phyloP scores from a whole-genome alignment of 371 early-diverging fungal species.

The Rhizopus microsporus region DNA sequence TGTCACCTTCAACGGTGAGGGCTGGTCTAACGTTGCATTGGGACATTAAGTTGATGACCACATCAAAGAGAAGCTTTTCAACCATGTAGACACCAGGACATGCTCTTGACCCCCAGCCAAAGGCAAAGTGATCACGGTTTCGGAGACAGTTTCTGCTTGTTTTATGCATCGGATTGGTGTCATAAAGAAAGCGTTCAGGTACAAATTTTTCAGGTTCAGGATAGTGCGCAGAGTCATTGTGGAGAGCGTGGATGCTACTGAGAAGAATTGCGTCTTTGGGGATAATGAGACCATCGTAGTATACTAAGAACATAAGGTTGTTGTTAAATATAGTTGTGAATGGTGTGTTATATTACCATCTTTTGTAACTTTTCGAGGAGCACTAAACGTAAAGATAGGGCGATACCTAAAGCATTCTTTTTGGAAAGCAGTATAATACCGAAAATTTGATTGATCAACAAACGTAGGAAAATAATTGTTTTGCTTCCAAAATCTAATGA shows the following conservation, averaged over 20 bases:
- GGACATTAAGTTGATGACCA: too few relatives aligned
- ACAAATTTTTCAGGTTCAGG: conserved; percentile 24
- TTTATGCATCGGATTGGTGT: conserved; percentile 11
- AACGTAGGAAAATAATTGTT: conserved; percentile 21
- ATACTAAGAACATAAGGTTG: conserved; percentile 3
- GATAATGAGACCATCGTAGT: conserved; percentile 20
- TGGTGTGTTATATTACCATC: conserved; percentile 26
- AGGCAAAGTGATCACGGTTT: conserved; percentile 13
- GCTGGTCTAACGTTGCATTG: too few relatives aligned
- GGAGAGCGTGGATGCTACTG: conserved; percentile 15
- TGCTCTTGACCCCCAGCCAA: conserved; percentile 22
- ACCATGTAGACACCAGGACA: conserved; percentile 29
- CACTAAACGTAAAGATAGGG: conserved; percentile 25
- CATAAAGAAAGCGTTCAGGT: conserved; percentile 27
- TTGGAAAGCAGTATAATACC: conserved; percentile 27
- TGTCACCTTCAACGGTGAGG: too few relatives aligned
- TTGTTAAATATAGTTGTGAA: conserved; percentile 3
- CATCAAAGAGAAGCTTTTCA: background rate
- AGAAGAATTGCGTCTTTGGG: conserved; percentile 17
- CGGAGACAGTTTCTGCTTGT: conserved; percentile 7
- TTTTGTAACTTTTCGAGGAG: conserved; percentile 29
- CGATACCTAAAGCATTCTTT: conserved; percentile 33
- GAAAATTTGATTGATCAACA: conserved; percentile 16
- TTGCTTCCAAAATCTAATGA: conserved; percentile 17
- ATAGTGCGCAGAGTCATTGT: conserved; percentile 5